A percentile compares a stretch with the other conserved stretches of the same genome.
Conservation (phyloP, 2,329 filamentous ascomycete genomes). For the Fusarium beomiforme region DNA sequence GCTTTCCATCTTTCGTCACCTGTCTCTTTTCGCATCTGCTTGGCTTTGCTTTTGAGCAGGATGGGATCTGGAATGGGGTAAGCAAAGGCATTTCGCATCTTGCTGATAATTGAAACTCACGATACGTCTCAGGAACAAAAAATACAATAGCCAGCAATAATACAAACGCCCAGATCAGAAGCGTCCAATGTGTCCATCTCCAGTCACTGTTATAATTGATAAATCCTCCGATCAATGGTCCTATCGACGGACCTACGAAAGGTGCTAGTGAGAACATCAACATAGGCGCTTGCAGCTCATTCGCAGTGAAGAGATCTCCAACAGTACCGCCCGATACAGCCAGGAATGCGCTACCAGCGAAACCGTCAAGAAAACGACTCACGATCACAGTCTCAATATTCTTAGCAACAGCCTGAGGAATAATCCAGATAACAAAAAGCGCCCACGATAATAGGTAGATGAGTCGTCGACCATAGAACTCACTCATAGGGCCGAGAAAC, state of each 20-base stretch:
- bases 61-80: constrained; percentile 62
- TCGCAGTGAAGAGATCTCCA: constrained; percentile 77
- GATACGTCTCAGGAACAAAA: constrained; percentile 89
- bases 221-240: constrained; percentile 77
- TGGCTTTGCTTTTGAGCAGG: constrained; percentile 77
- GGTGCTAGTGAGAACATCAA: constrained; percentile 77
- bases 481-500: constrained; percentile 70
- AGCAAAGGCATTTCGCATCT: neutral
- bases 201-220: constrained; percentile 81
- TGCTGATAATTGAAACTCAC: constrained; percentile 48
- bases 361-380: constrained; percentile 79
- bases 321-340: constrained; percentile 87
- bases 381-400: constrained; percentile 86
- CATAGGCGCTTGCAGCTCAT: constrained; percentile 83
- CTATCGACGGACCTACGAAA: constrained; percentile 69
- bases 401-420: constrained; percentile 82
- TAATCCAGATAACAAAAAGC: constrained; percentile 81
- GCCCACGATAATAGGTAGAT: constrained; percentile 82
- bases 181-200: constrained; percentile 86
- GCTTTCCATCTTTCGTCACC: constrained; percentile 81
- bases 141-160: constrained; percentile 72
- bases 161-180: constrained; percentile 82
- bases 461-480: constrained; percentile 84
- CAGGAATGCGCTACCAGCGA: constrained; percentile 75
- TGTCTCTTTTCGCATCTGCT: constrained; percentile 74